Percentiles rank a stretch among this genome's conserved stretches.
phyloP scores from a whole-genome alignment of 169 alveolate genomes.

The Eimeria necatrix region DNA sequence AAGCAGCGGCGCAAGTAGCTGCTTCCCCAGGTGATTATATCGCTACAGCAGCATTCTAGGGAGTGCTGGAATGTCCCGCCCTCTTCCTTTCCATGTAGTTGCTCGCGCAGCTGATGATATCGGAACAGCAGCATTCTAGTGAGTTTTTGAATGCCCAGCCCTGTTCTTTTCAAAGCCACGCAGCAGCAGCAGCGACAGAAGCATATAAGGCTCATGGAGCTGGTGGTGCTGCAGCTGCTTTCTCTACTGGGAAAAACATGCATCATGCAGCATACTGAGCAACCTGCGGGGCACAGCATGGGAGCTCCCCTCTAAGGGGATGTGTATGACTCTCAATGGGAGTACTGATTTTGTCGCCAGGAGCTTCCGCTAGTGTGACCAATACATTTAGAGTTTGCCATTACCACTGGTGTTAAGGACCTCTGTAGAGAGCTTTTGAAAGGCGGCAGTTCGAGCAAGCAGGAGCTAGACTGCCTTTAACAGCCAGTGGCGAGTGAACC shows the following conservation, averaged over 20 bases:
- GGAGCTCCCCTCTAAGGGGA: too few species aligned
- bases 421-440: too few species aligned
- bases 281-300: neutral
- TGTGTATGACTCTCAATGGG: too few species aligned
- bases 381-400: too few species aligned
- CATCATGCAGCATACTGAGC: neutral
- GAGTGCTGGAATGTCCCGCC: neutral
- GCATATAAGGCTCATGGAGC: slow-evolving; percentile 11
- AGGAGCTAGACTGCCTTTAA: too few species aligned
- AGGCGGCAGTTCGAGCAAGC: too few species aligned
- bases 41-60: neutral
- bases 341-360: too few species aligned
- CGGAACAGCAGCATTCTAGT: neutral
- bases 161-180: neutral
- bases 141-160: neutral
- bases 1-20: neutral
- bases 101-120: neutral
- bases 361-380: too few species aligned
- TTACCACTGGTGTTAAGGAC: too few species aligned
- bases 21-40: neutral
- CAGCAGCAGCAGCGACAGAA: neutral
- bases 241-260: neutral
- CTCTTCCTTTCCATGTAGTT: neutral
- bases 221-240: slow-evolving; percentile 20
- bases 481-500: too few species aligned